Base-by-base conservation (phyloP, 2,329 filamentous ascomycete genomes). In the Escovopsis sp. region DNA sequence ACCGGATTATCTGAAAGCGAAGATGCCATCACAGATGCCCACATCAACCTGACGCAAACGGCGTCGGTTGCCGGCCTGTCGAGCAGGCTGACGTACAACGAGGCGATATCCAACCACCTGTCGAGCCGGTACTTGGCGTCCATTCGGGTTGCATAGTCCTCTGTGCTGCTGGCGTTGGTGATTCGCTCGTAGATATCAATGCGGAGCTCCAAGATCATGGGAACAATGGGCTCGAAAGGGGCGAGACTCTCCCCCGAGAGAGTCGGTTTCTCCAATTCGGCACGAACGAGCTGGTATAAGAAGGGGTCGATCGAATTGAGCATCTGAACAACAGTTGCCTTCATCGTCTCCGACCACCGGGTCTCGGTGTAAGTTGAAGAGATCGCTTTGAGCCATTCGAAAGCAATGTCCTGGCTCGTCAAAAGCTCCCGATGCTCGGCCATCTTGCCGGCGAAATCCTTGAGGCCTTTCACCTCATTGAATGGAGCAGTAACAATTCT, bases 201-300 rank as follows among this genome's bases (percentile, higher is more conserved):
- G 45, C 78, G 72, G 5, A 80, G 63, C 51, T 80, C 76, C 40
- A 78, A 75, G 1, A 77, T 55, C 66, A 77, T 78, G 41, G 77
- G 68, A 2, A 72, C 60, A 5, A 77, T 60, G 1, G 55, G 53
- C 43, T 69, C 64, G 6, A 73, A 50, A 10, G 59, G 56, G 2
- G 49, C 46, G 12, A 65, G 47, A 15, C 45, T 48, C 23, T 55
- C 55, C 1, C 47, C 35, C 2, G 51, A 53, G 9, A 47, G 52
- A 32, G 53, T 23, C 28, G 43, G 48, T 15, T 60, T 47, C 18
- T 57, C 53, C 35, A 73, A 55, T 26, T 72, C 68, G 23, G 65
- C 55, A 2, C 60, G 54, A 18, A 73, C 58, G 10, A 65, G 65
- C 23, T 61, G 59, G 46, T 70, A 70, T 4, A 81, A 62, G 2